Evolutionary conservation across 1,284 basidiomycete genomes (phyloP), one percentile per base, ranked within the genome.

Genomic region (Filobasidium uniguttulatum): DNA sequence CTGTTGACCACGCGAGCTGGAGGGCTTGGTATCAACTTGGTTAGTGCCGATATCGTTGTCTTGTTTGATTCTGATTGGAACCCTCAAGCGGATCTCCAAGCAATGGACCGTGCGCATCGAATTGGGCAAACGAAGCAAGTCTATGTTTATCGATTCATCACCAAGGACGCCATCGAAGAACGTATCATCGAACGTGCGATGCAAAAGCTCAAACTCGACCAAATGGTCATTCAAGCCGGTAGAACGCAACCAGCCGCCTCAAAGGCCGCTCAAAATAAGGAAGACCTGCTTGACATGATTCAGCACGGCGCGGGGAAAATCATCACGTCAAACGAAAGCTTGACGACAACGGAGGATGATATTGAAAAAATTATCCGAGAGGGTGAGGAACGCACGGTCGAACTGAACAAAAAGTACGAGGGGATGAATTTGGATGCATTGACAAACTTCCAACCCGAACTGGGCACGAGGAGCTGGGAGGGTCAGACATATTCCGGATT

Each of bases 11-110:
- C 94, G 1, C 83, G 94, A 56, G 94, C 94, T n/a, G 94, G 94
- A 57, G 94, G 94, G 48, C 73, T 98, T 43, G 94, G 94, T 55
- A 98, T 99, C 73, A 98, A 98, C 67, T 70, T 99, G 59, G 94
- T 91, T 3, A 81, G 83, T 0, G 94, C 93, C 10, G 94, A 98
- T 67, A 77, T 96, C 49, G 93, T 99, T 41, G 82, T 99, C 0
- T 73, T 98, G n/a, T 98, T 97, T 59, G 94, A 99, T 64, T 86
- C 83, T 56, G 94, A 98, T 69, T 98, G 93, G 93, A 98, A 98
- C 68, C 93, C 94, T 1, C 93, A 99, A 71, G 93, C 93, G 3
- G 94, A 99, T 73, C 68, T 98, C 50, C 94, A 98, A 67, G 94
- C 94, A 5, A 97, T 98, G 94, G 93, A 98, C 66, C 85, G 93